Evolutionary conservation across 164 flowering plant genomes (phyloP), one percentile per base, ranked within the genome.

Genomic region (Annona cherimola): DNA sequence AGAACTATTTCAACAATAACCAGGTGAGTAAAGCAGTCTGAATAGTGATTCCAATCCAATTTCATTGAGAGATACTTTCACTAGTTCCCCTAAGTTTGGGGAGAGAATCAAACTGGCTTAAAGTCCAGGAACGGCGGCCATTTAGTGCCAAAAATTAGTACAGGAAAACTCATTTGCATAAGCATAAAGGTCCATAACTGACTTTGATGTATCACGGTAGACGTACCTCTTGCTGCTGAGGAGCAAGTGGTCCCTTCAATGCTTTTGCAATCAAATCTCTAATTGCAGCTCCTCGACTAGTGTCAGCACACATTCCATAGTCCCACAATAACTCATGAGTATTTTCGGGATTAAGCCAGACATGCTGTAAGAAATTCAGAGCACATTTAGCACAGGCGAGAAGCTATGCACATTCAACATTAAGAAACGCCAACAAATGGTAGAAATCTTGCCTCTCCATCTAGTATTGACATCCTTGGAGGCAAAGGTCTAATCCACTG

Each of bases 221-320:
- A 73, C 50, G 20, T 66, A 92, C 97, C 93, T 92, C 88, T 74
- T 87, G 94, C 77, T 96, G 97, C 18, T 87, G 75, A 76, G 97
- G 96, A 9, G 79, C 85, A 77, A 96, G 95, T 67, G 98, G 83
- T 60, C 90, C 97, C 78, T 90, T 91, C 75, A 93, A 74, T 20
- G 99, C 97, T 83, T 89, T 96, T 45, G 88, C 83, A 73, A 96
- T 89, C 63, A 91, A 81, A 83, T 92, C 98, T 76, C 95, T 87
- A 67, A 93, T 86, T n/a, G 92, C 92, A 50, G 88, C 92, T 42
- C 95, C 96, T 81, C 88, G 87, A 77, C 95, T 96, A 59, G 96
- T 90, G 80, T 96, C 99, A 76, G 96, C 98, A 82, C 97, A 96
- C 99, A 96, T 96, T 35, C 91, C 90, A 80, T 88, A 81, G 79